These are phyloP conservation scores for Euptelea pleiosperma DNA, from an alignment of 164 flowering plant genomes.

Conservation along the genomic window DNA sequence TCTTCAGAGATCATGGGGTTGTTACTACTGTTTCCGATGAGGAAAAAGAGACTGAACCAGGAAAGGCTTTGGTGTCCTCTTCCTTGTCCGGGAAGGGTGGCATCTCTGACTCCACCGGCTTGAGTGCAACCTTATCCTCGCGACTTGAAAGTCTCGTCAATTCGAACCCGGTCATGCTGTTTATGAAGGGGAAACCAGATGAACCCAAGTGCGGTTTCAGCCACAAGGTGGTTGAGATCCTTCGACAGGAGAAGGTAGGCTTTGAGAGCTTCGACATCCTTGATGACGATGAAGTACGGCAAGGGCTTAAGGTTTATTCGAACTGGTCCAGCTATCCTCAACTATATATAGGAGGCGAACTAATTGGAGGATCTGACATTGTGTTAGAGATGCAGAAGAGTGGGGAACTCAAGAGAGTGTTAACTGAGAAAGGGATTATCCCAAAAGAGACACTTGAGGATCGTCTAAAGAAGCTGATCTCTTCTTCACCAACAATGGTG, in stretches of 20 bases:
- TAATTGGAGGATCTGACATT: constrained; percentile 93
- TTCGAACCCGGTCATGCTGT: constrained; percentile 72
- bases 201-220: constrained; percentile 93
- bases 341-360: constrained; percentile 77
- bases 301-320: constrained; percentile 84
- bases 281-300: constrained; percentile 82
- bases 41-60: constrained; percentile 23
- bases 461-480: constrained; percentile 49
- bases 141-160: constrained; percentile 50
- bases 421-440: constrained; percentile 60
- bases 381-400: constrained; percentile 92
- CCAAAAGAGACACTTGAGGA: constrained; percentile 55
- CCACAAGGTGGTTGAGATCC: constrained; percentile 83
- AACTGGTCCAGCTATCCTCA: constrained; percentile 99
- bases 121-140: constrained; percentile 44
- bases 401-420: constrained; percentile 66
- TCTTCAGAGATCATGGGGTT: constrained; percentile 64
- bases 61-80: neutral
- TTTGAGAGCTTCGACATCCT: constrained; percentile 79
- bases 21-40: constrained; percentile 17
- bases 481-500: constrained; percentile 71
- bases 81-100: constrained; percentile 39
- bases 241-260: constrained; percentile 62
- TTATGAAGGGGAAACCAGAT: constrained; percentile 89
- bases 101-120: constrained; percentile 53